Evolutionary conservation across 345 rosid species (phyloP), one percentile per base, ranked within the genome.

Genomic region (Brassica rapa): DNA sequence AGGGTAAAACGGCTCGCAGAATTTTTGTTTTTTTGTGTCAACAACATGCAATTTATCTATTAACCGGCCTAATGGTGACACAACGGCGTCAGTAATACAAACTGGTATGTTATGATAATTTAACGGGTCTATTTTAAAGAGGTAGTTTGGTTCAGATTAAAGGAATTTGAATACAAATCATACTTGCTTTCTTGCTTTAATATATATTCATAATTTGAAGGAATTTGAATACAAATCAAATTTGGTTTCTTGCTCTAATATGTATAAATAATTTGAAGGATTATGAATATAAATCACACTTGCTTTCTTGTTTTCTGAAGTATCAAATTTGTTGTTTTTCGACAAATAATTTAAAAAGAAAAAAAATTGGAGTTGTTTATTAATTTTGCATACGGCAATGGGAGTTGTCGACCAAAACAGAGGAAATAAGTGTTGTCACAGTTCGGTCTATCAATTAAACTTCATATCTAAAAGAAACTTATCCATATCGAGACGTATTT

Each of bases 1-100:
- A 16, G 89, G 80, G 4, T 87, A 71, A 83, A 59, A 59, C 8
- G 19, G 19, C n/a, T 25, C 6, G 33, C 33, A 10, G 21, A 29
- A 30, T 25, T 62, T 24, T 6, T 14, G 0, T 4, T 4, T 19
- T 21, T 21, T 2, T 3, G 56, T 2, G 10, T 37, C 8, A 24
- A 72, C 3, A 62, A 6, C 6, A n/a, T 49, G 56, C 56, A n/a
- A 19, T 49, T 49, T 49, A 49, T 49, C 56, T 49, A 49, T 49
- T n/a, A 49, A n/a, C 56, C 56, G 56, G 19, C 53, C 53, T 46
- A 41, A 6, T 46, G 53, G 53, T 14, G 53, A 14, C 53, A 49
- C 19, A 49, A n/a, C 19, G 19, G 19, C 19, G 56, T 16, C 8
- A 49, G 56, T 49, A 49, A 49, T 49, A n/a, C 19, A 49, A 49